Conservation (phyloP, 148 eudicot genomes). For the Nepenthes gracilis region DNA sequence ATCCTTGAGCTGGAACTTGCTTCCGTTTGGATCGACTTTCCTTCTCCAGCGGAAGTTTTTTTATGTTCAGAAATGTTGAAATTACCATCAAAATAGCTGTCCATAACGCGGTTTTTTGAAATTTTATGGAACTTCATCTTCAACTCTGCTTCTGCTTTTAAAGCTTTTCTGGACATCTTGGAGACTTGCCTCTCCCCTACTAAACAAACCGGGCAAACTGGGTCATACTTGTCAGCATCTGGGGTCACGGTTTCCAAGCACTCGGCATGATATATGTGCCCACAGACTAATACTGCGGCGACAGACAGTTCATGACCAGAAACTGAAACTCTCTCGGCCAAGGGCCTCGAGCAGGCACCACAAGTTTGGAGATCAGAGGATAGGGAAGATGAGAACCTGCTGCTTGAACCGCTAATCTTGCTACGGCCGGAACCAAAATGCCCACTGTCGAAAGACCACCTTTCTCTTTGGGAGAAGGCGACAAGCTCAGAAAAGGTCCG, state of each 20-base stretch:
- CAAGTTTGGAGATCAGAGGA: conserved; percentile 35
- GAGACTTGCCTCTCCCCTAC: conserved; percentile 28
- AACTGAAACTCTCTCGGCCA: conserved; percentile 15
- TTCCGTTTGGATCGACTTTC: conserved; percentile 19
- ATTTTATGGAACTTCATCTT: conserved; percentile 28
- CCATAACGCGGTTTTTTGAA: conserved; percentile 31
- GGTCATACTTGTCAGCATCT: conserved; percentile 31
- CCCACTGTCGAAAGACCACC: conserved; percentile 42
- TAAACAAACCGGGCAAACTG: conserved; percentile 31
- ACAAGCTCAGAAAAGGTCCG: conserved; percentile 41
- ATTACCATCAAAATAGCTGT: conserved; percentile 24
- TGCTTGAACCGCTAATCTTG: conserved; percentile 33
- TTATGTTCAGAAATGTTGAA: conserved; percentile 5
- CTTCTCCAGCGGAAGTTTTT: conserved; percentile 8
- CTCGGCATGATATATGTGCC: conserved; percentile 33
- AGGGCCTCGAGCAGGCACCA: conserved; percentile 28
- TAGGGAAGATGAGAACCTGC: conserved; percentile 30
- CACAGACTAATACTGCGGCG: conserved; percentile 29
- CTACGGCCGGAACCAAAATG: conserved; percentile 30
- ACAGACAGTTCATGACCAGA: conserved; percentile 17
- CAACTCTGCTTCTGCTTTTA: conserved; percentile 32
- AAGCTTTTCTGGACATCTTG: conserved; percentile 29
- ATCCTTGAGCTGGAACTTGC: conserved; percentile 25
- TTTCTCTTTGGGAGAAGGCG: conserved; percentile 33
- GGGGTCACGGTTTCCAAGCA: conserved; percentile 34